Evolutionary conservation across 2,329 filamentous ascomycete genomes (phyloP).

Genomic region (Hypoxylon sp.): DNA sequence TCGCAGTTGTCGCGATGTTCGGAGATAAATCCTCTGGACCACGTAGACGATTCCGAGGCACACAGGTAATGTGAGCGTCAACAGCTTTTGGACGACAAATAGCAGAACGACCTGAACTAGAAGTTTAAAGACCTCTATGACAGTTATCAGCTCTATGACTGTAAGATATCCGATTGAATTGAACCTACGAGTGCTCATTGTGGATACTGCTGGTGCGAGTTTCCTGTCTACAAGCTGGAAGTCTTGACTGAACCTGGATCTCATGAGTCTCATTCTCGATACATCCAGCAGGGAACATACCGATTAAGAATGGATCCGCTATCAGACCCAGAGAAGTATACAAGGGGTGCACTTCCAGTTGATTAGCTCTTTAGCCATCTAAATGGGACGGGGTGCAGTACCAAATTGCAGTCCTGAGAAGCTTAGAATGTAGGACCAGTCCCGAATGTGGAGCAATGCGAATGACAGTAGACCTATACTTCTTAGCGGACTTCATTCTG

Average conservation of each 20-base stretch:
- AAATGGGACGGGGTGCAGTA: slow-evolving; percentile 11
- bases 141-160: slow-evolving; percentile 48
- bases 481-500: not conserved
- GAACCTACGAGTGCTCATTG: slow-evolving; percentile 56
- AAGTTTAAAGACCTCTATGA: slow-evolving; percentile 58
- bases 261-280: slow-evolving; percentile 9
- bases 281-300: slow-evolving; percentile 40
- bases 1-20: slow-evolving; percentile 70
- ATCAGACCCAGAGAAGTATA: slow-evolving; percentile 59
- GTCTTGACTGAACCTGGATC: slow-evolving; percentile 60
- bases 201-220: slow-evolving; percentile 56
- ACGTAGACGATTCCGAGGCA: slow-evolving; percentile 60
- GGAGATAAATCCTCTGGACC: slow-evolving; percentile 67
- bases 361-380: slow-evolving; percentile 1
- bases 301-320: slow-evolving; percentile 60
- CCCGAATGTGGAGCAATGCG: slow-evolving; percentile 58
- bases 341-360: slow-evolving; percentile 56
- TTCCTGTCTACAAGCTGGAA: slow-evolving; percentile 61
- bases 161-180: not conserved
- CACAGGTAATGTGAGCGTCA: slow-evolving; percentile 63
- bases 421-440: slow-evolving; percentile 50
- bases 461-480: slow-evolving; percentile 53
- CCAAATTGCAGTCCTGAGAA: slow-evolving; percentile 53
- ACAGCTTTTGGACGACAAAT: slow-evolving; percentile 61
- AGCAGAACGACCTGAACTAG: slow-evolving; percentile 63